A percentile compares a stretch with the other conserved stretches of the same genome.
phyloP scores from a whole-genome alignment of 108 stramenopile species.

The Asterionellopsis glacialis region DNA sequence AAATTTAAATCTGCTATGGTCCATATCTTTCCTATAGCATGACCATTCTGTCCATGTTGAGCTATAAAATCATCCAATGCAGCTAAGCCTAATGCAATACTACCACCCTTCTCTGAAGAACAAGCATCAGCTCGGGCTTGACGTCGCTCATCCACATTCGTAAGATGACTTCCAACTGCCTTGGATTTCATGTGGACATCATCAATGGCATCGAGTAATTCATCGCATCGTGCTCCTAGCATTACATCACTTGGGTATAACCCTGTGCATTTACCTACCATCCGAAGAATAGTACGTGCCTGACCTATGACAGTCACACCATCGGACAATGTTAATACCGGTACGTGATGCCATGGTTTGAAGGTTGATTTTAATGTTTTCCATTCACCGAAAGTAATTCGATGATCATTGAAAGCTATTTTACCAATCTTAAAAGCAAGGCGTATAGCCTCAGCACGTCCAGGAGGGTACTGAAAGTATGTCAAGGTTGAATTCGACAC shows the following conservation, averaged over 20 bases:
- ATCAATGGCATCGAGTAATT: constrained; percentile 6
- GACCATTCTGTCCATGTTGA: constrained; percentile 5
- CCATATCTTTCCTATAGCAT: constrained; percentile 11
- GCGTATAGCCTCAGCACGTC: no score
- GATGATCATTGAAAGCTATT: no score
- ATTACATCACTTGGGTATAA: constrained; percentile 1
- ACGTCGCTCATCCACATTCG: constrained; percentile 12
- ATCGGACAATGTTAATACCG: neutral
- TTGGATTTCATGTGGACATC: constrained; percentile 9
- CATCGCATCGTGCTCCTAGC: constrained; percentile 6
- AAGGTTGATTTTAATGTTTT: no score
- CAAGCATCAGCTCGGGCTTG: constrained; percentile 1
- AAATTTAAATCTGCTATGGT: constrained; percentile 16
- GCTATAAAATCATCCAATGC: constrained; percentile 9
- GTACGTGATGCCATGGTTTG: no score
- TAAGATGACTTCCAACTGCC: constrained; percentile 3
- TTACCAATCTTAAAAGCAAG: no score
- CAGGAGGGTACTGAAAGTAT: no score
- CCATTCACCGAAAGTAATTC: no score
- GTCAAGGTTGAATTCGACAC: no score
- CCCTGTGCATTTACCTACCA: constrained; percentile 6
- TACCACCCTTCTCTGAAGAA: constrained; percentile 14
- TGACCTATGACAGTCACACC: constrained; percentile 2
- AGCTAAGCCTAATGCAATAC: neutral
- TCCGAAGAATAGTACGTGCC: constrained; percentile 7